Evolutionary conservation across 176 grass and related monocot species (phyloP).

Genomic region (Typha latifolia): DNA sequence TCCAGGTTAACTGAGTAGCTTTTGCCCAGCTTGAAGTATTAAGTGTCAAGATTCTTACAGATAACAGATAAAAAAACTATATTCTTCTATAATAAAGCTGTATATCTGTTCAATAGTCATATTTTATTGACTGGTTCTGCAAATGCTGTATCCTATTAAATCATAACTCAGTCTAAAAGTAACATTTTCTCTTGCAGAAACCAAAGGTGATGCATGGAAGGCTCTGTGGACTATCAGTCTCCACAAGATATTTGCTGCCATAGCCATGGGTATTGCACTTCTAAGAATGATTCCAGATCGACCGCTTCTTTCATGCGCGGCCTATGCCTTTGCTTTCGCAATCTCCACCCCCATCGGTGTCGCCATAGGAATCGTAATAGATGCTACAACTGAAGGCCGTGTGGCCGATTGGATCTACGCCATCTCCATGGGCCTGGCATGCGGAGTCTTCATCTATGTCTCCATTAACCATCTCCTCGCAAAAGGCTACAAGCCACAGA

Average conservation of each 20-base stretch:
- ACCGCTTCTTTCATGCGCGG: slow-evolving; percentile 57
- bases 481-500: slow-evolving; percentile 65
- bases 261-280: slow-evolving; percentile 92
- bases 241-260: slow-evolving; percentile 92
- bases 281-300: slow-evolving; percentile 72
- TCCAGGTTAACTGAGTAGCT: too few species aligned
- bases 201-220: slow-evolving; percentile 82
- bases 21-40: too few species aligned
- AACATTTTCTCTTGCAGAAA: slow-evolving; percentile 39
- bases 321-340: slow-evolving; percentile 78
- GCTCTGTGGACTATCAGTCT: slow-evolving; percentile 94
- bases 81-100: too few species aligned
- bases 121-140: too few species aligned
- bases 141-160: too few species aligned
- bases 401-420: slow-evolving; percentile 90
- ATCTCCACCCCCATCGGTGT: slow-evolving; percentile 79
- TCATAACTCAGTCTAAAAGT: too few species aligned
- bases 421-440: slow-evolving; percentile 84
- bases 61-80: too few species aligned
- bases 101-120: too few species aligned
- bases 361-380: slow-evolving; percentile 72
- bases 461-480: slow-evolving; percentile 85
- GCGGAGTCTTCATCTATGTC: slow-evolving; percentile 86
- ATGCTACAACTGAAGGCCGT: slow-evolving; percentile 72
- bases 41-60: too few species aligned